Conservation (phyloP, 768 basidiomycete genomes). For the Leccinum fibrillosum region DNA sequence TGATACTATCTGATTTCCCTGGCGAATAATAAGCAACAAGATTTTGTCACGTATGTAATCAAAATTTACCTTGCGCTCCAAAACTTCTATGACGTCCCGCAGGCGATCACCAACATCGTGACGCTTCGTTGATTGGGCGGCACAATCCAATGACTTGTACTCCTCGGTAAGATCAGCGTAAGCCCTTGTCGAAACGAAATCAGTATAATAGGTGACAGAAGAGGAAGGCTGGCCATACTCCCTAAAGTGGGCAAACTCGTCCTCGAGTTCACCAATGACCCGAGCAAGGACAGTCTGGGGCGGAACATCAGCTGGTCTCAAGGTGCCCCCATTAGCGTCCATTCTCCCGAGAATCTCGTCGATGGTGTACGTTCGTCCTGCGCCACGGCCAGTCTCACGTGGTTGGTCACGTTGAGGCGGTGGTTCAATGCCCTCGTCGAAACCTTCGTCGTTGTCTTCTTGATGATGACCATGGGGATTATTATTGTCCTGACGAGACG, state of each 20-base stretch:
- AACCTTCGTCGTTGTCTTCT: constrained; percentile 15
- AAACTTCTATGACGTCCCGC: constrained; percentile 84
- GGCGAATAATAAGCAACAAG: constrained; percentile 5
- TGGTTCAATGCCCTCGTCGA: constrained; percentile 11
- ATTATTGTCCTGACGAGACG: constrained; percentile 32
- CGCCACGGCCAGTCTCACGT: constrained; percentile 1
- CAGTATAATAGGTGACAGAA: not conserved
- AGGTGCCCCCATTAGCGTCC: constrained; percentile 22
- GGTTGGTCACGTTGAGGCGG: constrained; percentile 1
- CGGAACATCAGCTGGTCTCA: constrained; percentile 45
- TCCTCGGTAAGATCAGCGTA: constrained; percentile 90
- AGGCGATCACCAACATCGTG: constrained; percentile 87
- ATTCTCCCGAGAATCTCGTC: constrained; percentile 27
- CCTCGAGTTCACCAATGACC: constrained; percentile 86
- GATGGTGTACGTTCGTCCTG: constrained; percentile 11
- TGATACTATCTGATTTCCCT: constrained; percentile 95
- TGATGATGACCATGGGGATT: not conserved
- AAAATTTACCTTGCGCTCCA: constrained; percentile 79
- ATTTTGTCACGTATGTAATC: not conserved
- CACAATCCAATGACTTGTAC: constrained; percentile 87
- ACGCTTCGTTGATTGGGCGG: constrained; percentile 74
- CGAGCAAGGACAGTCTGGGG: constrained; percentile 85
- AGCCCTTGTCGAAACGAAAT: constrained; percentile 50
- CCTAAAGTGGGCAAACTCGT: constrained; percentile 94
- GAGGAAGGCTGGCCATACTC: constrained; percentile 51